Conservation (phyloP, 371 early-diverging fungal genomes). For the Mucor ambiguus region DNA sequence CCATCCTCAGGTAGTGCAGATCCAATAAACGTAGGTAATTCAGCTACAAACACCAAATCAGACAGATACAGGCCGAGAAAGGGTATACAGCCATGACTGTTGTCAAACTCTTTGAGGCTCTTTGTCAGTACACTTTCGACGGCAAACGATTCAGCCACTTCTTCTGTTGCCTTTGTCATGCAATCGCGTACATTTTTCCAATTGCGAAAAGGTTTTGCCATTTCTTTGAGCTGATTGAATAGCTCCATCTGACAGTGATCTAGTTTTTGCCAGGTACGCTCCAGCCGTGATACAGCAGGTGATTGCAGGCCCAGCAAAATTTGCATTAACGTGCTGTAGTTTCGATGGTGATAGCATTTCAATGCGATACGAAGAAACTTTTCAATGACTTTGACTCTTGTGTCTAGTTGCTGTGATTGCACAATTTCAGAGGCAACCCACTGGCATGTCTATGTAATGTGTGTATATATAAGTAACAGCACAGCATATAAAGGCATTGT, state of each 20-base stretch:
- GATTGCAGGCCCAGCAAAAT: conserved; percentile 61
- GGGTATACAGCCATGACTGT: conserved; percentile 53
- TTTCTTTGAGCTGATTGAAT: conserved; percentile 54
- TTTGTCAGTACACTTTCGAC: conserved; percentile 45
- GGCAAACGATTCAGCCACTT: conserved; percentile 45
- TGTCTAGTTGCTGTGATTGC: conserved; percentile 31
- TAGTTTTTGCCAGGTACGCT: conserved; percentile 57
- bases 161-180: conserved; percentile 53
- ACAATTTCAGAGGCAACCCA: conserved; percentile 58
- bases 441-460: conserved; percentile 37
- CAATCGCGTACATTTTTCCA: conserved; percentile 60
- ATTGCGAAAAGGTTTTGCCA: conserved; percentile 60
- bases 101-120: conserved; percentile 16
- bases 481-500: background rate
- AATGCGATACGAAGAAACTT: conserved; percentile 53
- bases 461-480: background rate
- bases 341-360: conserved; percentile 64
- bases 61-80: conserved; percentile 67
- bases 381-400: conserved; percentile 43
- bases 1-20: conserved; percentile 8
- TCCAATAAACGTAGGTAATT: conserved; percentile 60
- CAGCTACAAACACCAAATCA: conserved; percentile 67
- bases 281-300: conserved; percentile 51
- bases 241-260: conserved; percentile 49
- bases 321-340: conserved; percentile 63